phyloP scores from a whole-genome alignment of 257 asterid genomes.

The Lantana camara region DNA sequence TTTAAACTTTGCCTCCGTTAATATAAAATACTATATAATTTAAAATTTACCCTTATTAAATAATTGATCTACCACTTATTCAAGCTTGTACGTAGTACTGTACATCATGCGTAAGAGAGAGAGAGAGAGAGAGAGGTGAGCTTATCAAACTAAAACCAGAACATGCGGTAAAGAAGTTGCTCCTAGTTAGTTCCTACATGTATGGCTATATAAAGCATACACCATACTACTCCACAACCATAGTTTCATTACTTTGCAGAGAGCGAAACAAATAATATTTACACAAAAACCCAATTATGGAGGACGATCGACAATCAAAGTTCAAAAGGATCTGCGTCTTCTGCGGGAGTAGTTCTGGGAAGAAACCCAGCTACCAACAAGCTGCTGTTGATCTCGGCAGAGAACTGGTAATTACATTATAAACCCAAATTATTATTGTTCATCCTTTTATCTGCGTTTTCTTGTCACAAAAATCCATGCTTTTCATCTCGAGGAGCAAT shows the following conservation, averaged over 20 bases:
- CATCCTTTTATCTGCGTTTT: neutral
- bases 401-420: conserved; percentile 53
- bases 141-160: neutral
- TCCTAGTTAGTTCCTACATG: conserved; percentile 13
- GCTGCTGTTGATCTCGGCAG: conserved; percentile 85
- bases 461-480: neutral
- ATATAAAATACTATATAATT: no score
- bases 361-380: conserved; percentile 75
- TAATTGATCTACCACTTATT: no score
- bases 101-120: neutral
- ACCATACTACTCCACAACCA: no score
- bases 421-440: no score
- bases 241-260: conserved; percentile 17
- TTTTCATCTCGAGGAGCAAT: neutral
- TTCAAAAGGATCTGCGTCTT: conserved; percentile 82
- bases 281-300: conserved; percentile 44
- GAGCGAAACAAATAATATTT: conserved; percentile 4
- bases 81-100: no score
- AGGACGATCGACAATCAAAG: conserved; percentile 49
- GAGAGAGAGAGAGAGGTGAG: neutral
- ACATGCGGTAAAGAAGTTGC: conserved; percentile 23
- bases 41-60: no score
- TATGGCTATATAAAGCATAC: conserved; percentile 18
- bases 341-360: conserved; percentile 91
- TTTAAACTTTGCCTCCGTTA: no score